Conservation (phyloP, 2,329 filamentous ascomycete species). For the Penicillium crustosum region DNA sequence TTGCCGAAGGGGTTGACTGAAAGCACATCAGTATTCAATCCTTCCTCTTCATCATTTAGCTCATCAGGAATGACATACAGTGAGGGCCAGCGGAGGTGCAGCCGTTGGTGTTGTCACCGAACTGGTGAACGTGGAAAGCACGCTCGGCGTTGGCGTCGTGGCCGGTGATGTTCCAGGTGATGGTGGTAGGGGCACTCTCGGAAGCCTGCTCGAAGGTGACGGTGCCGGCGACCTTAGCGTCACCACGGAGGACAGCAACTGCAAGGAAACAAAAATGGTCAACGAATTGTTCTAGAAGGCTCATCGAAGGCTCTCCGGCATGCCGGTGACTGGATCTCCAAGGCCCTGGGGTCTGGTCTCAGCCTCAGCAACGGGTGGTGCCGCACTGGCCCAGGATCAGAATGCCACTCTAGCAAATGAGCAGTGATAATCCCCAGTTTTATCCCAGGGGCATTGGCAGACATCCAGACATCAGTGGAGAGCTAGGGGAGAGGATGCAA, state of each 20-base stretch:
- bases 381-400: neutral
- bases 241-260: constrained; percentile 97
- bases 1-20: constrained; percentile 93
- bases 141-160: constrained; percentile 94
- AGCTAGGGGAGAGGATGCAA: constrained; percentile 3
- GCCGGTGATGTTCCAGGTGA: constrained; percentile 90
- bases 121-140: constrained; percentile 98
- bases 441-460: neutral
- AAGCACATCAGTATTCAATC: constrained; percentile 6
- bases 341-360: neutral
- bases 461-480: constrained; percentile 8
- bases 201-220: constrained; percentile 90
- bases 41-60: neutral
- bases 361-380: neutral
- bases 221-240: constrained; percentile 91
- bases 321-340: neutral
- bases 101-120: constrained; percentile 99
- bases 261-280: constrained; percentile 10
- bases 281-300: constrained; percentile 15
- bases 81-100: constrained; percentile 98
- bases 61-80: constrained; percentile 61
- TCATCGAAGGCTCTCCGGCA: constrained; percentile 3
- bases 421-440: neutral
- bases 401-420: constrained; percentile 9
- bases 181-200: constrained; percentile 77